Evolutionary conservation across 208 protist genomes (phyloP).

Genomic region (Trypanosoma mega): DNA sequence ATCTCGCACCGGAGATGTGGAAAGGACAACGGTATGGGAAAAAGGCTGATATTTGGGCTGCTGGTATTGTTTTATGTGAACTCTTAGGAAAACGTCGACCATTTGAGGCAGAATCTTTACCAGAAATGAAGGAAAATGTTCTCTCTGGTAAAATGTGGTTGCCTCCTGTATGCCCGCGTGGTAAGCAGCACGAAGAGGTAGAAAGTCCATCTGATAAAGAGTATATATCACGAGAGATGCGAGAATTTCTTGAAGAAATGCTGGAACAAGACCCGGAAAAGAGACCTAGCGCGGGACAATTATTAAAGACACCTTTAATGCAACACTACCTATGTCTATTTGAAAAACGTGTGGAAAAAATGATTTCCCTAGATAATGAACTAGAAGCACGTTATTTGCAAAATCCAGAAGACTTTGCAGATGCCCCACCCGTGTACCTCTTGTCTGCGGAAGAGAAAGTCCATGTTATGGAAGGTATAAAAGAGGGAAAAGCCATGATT

Average conservation of each 20-base stretch:
- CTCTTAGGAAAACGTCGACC: slow-evolving; percentile 72
- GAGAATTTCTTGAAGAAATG: slow-evolving; percentile 61
- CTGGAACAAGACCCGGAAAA: slow-evolving; percentile 63
- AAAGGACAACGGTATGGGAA: slow-evolving; percentile 80
- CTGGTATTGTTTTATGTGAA: slow-evolving; percentile 83
- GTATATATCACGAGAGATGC: slow-evolving; percentile 72
- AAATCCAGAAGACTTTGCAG: slow-evolving; percentile 28
- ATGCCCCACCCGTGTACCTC: slow-evolving; percentile 23
- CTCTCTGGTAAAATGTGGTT: slow-evolving; percentile 49
- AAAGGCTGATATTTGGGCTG: slow-evolving; percentile 88
- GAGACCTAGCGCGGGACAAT: slow-evolving; percentile 68
- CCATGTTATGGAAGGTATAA: slow-evolving; percentile 60
- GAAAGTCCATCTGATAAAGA: background rate
- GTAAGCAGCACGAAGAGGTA: slow-evolving; percentile 6
- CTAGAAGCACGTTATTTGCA: slow-evolving; percentile 32
- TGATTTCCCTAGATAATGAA: slow-evolving; percentile 44
- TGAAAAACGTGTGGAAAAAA: slow-evolving; percentile 56
- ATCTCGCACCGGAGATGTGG: slow-evolving; percentile 92
- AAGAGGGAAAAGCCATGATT: slow-evolving; percentile 60
- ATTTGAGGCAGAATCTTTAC: slow-evolving; percentile 61
- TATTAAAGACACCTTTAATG: slow-evolving; percentile 76
- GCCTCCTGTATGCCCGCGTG: slow-evolving; percentile 33
- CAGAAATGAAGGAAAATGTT: slow-evolving; percentile 60
- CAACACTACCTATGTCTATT: slow-evolving; percentile 81
- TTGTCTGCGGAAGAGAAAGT: slow-evolving; percentile 34